These are phyloP conservation scores for Solanum pimpinellifolium DNA, from an alignment of 257 asterid species.

Conservation along the genomic window DNA sequence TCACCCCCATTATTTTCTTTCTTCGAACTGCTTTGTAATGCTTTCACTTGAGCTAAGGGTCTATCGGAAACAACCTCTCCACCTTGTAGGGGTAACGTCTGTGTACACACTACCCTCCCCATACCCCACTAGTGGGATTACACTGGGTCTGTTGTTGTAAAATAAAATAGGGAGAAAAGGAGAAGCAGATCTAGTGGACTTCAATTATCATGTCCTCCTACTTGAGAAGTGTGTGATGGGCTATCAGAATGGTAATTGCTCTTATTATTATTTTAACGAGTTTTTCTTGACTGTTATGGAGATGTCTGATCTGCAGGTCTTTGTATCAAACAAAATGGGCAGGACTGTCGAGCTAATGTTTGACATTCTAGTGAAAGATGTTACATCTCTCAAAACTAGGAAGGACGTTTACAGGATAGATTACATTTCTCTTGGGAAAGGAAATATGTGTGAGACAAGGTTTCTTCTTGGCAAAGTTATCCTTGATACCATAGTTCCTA, in stretches of 20 bases:
- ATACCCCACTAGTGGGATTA: not conserved
- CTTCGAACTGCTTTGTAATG: not conserved
- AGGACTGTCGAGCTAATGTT: slow-evolving; percentile 12
- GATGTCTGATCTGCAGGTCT: slow-evolving; percentile 38
- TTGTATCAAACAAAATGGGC: slow-evolving; percentile 37
- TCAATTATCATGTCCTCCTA: not conserved
- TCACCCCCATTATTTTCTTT: not conserved
- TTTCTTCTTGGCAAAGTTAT: slow-evolving; percentile 70
- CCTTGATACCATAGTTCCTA: slow-evolving; percentile 26
- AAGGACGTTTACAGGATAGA: slow-evolving; percentile 18
- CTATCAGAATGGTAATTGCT: not conserved
- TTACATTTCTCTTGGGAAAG: slow-evolving; percentile 26
- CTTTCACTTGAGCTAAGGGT: not conserved
- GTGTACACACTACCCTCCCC: not conserved
- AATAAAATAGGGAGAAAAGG: not conserved
- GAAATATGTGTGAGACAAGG: slow-evolving; percentile 35
- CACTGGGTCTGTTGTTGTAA: not conserved
- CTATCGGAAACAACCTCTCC: not conserved
- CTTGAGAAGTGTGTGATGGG: not conserved
- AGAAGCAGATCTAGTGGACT: not conserved
- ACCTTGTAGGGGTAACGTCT: not conserved
- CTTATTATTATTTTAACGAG: not conserved
- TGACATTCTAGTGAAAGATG: slow-evolving; percentile 13
- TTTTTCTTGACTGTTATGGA: not conserved
- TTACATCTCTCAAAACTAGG: slow-evolving; percentile 7